phyloP scores from a whole-genome alignment of 768 basidiomycete species.

The Solioccasus polychromus region DNA sequence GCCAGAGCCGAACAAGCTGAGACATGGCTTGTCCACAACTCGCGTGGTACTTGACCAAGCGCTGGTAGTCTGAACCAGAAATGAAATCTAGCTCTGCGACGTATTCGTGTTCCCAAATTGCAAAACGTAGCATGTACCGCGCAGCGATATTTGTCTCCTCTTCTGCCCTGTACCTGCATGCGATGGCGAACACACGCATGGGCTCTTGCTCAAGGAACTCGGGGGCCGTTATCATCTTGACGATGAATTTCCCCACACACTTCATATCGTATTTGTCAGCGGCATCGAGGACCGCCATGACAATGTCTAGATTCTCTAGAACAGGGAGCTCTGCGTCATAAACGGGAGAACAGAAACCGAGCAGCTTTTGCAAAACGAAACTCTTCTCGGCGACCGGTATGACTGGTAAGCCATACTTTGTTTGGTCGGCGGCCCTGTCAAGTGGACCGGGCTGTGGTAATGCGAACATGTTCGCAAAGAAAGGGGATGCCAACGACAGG shows the following conservation, averaged over 20 bases:
- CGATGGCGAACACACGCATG: conserved; percentile 37
- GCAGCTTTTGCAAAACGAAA: conserved; percentile 38
- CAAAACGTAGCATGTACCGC: conserved; percentile 34
- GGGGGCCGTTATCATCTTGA: conserved; percentile 31
- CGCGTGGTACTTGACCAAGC: conserved; percentile 35
- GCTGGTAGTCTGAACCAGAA: conserved; percentile 36
- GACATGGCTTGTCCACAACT: conserved; percentile 34
- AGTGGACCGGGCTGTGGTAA: conserved; percentile 42
- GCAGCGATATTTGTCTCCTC: conserved; percentile 36
- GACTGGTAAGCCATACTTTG: conserved; percentile 37
- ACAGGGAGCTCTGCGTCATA: conserved; percentile 33
- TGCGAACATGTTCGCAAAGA: conserved; percentile 56
- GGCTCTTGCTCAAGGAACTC: conserved; percentile 34
- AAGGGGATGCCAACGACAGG: conserved; percentile 53
- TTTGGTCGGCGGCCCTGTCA: conserved; percentile 28
- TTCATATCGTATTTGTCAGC: conserved; percentile 53
- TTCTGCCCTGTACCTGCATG: conserved; percentile 36
- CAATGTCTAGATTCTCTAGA: conserved; percentile 38
- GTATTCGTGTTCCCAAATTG: conserved; percentile 32
- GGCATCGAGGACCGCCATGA: conserved; percentile 42
- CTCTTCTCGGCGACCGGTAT: conserved; percentile 49
- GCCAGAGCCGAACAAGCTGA: conserved; percentile 32
- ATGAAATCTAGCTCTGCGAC: conserved; percentile 37
- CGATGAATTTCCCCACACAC: conserved; percentile 35
- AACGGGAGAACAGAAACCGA: conserved; percentile 49